These are phyloP conservation scores for Nissolia schottii DNA, from an alignment of 306 rosid genomes.

Conservation along the genomic window DNA sequence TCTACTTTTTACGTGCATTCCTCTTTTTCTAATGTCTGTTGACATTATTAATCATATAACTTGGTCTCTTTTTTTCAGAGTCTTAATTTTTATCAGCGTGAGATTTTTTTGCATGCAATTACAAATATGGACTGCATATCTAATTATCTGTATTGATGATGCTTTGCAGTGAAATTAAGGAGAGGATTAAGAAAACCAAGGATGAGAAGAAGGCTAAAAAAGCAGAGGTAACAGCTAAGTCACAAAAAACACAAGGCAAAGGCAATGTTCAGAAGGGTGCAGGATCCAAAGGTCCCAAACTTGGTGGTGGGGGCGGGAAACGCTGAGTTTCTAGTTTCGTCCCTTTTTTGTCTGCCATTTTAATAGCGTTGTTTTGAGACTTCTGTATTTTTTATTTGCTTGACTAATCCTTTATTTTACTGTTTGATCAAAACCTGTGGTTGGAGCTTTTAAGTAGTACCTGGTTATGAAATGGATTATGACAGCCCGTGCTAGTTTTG, in stretches of 20 bases:
- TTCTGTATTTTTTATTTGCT: conserved; percentile 19
- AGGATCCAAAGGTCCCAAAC: conserved; percentile 71
- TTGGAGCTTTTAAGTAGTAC: conserved; percentile 10
- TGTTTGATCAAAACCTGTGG: not conserved
- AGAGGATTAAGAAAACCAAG: conserved; percentile 81
- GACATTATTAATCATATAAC: too few relatives aligned
- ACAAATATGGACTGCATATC: not conserved
- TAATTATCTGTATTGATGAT: not conserved
- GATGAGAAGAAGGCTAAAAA: conserved; percentile 91
- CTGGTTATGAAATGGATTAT: not conserved
- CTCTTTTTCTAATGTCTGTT: not conserved
- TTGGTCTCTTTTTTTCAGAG: not conserved
- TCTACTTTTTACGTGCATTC: not conserved
- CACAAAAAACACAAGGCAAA: conserved; percentile 57
- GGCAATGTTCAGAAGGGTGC: conserved; percentile 55
- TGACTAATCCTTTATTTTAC: not conserved
- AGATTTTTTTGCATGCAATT: not conserved
- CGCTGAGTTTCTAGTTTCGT: conserved; percentile 42
- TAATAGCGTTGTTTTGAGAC: conserved; percentile 16
- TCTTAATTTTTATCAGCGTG: too few relatives aligned
- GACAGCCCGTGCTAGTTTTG: not conserved
- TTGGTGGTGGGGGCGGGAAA: conserved; percentile 90
- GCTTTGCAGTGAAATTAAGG: conserved; percentile 68
- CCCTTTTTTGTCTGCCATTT: conserved; percentile 9
- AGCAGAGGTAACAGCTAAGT: conserved; percentile 64